Percentiles rank a stretch among this genome's conserved stretches.
These are phyloP conservation scores for Cupressus sempervirens DNA, from an alignment of 75 land plant genomes.

Conservation along the genomic window DNA sequence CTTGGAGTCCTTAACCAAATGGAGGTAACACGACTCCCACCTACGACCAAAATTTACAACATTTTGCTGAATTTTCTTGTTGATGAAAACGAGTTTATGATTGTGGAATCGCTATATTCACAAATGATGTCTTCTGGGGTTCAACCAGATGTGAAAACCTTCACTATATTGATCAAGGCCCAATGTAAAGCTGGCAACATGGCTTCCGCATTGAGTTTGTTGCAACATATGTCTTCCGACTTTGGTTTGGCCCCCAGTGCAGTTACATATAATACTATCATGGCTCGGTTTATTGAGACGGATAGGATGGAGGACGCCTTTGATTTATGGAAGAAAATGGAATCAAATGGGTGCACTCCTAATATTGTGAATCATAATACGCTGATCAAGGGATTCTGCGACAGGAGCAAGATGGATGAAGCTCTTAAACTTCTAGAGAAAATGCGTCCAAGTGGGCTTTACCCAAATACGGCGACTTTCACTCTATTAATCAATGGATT, in stretches of 20 bases:
- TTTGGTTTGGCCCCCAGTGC: slow-evolving; percentile 1
- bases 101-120: slow-evolving; percentile 17
- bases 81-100: neutral
- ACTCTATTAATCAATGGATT: too few species aligned
- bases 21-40: neutral
- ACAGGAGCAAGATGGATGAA: slow-evolving; percentile 35
- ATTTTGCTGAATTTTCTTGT: slow-evolving; percentile 14
- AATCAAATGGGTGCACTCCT: neutral
- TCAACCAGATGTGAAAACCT: slow-evolving; percentile 10
- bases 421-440: too few species aligned
- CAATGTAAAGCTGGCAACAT: neutral
- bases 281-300: slow-evolving; percentile 53
- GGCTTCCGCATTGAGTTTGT: neutral
- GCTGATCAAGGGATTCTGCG: slow-evolving; percentile 56
- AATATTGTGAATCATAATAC: slow-evolving; percentile 44
- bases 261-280: slow-evolving; percentile 48
- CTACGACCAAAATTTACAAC: slow-evolving; percentile 10
- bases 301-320: slow-evolving; percentile 45
- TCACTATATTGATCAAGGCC: slow-evolving; percentile 6
- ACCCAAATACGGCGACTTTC: too few species aligned
- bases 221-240: neutral
- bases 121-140: slow-evolving; percentile 19
- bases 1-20: slow-evolving; percentile 2
- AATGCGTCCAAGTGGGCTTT: too few species aligned
- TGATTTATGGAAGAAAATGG: slow-evolving; percentile 22